Evolutionary conservation across 805 yeast species (phyloP), one percentile per base, ranked within the genome.

Genomic region (Naumovozyma dairenensis): DNA sequence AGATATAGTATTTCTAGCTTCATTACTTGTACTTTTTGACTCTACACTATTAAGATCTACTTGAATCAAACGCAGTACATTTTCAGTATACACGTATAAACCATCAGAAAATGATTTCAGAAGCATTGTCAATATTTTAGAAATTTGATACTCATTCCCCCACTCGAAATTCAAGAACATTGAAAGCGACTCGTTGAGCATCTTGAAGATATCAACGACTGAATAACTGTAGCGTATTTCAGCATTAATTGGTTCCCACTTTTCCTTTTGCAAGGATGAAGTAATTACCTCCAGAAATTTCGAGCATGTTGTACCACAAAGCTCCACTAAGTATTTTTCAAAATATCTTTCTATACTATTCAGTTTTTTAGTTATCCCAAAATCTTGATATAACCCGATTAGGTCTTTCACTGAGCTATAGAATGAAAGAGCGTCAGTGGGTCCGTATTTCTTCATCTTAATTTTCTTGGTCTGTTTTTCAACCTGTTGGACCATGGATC

Each of bases 31-130:
- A n/a, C n/a, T n/a, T n/a, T n/a, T n/a, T n/a, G n/a, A n/a, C n/a
- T n/a, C n/a, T n/a, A n/a, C n/a, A n/a, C n/a, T n/a, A n/a, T n/a
- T 22, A 31, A 72, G 56, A 36, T 71, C 80, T 16, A 51, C 54
- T 33, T 61, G 58, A 6, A 68, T 64, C 38, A 62, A 53, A 6
- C 55, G 59, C 18, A 55, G 32, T 2, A 57, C 22, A 5, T 51
- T 48, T 20, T 59, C 53, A 1, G 77, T 63, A 50, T 82, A 77
- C 22, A 53, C 53, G 20, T 72, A 63, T 5, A 80, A 55, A 1
- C 80, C 74, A 26, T 71, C 74, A 1, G 87, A 74, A 12, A 84
- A 69, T 15, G 76, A 66, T 39, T 72, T 75, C 41, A 81, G 65
- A 16, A 85, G 51, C 2, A 63, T 53, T 0, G 92, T 79, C 34